A percentile compares a stretch with the other conserved stretches of the same genome.
Evolutionary conservation across 164 flowering plant species (phyloP).

Genomic region (grape (Vitis vinifera)): ASM3070453v1 NC_081812.1:4933001-4933500

Average conservation of each 20-base stretch:
- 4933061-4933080: no score
- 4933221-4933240: background rate
- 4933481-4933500: background rate
- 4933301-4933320: constrained; percentile 27
- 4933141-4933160: constrained; percentile 11
- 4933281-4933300: constrained; percentile 4
- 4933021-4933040: no score
- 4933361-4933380: constrained; percentile 23
- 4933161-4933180: constrained; percentile 3
- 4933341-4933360: constrained; percentile 62
- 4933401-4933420: constrained; percentile 76
- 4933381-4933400: constrained; percentile 60
- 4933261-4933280: background rate
- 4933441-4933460: constrained; percentile 85
- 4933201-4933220: background rate
- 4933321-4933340: constrained; percentile 10
- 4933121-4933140: constrained; percentile 17
- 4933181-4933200: background rate
- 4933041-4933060: no score
- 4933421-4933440: constrained; percentile 74
- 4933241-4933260: background rate
- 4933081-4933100: no score
- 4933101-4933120: no score
- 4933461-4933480: constrained; percentile 22
- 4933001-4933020: no score